Conservation (phyloP, 768 basidiomycete species). For the Fistulinella prunicolor region DNA sequence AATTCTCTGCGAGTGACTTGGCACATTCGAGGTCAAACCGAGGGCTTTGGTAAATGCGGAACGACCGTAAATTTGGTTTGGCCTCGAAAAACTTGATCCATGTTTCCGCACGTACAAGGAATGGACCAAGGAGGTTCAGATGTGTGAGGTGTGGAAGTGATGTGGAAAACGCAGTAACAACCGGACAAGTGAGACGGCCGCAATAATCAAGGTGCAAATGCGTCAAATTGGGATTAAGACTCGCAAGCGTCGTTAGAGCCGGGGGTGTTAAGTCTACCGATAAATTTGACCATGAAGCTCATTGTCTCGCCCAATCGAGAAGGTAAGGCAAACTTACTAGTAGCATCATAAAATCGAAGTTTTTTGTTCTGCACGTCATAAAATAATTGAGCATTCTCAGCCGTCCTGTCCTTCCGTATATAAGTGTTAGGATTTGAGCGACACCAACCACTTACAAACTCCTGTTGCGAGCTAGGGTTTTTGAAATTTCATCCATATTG, state of each 20-base stretch:
- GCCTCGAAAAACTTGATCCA: slow-evolving; percentile 76
- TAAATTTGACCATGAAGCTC: slow-evolving; percentile 1
- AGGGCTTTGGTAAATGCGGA: slow-evolving; percentile 83
- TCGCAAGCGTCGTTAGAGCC: slow-evolving; percentile 66
- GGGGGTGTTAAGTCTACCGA: slow-evolving; percentile 63
- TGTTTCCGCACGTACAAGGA: slow-evolving; percentile 67
- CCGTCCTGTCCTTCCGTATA: slow-evolving; percentile 46
- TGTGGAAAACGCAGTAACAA: slow-evolving; percentile 55
- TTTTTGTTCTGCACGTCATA: slow-evolving; percentile 67
- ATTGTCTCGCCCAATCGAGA: not conserved
- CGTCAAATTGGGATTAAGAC: slow-evolving; percentile 82
- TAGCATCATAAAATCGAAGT: slow-evolving; percentile 83
- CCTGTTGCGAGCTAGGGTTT: slow-evolving; percentile 77
- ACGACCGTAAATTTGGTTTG: slow-evolving; percentile 61
- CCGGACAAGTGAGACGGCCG: slow-evolving; percentile 69
- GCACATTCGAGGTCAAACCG: slow-evolving; percentile 77
- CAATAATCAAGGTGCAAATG: slow-evolving; percentile 81
- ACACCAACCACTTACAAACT: slow-evolving; percentile 57
- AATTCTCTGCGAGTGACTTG: slow-evolving; percentile 49
- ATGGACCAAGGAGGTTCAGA: slow-evolving; percentile 84
- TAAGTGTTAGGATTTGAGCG: not conserved
- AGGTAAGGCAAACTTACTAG: slow-evolving; percentile 54
- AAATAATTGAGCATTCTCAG: slow-evolving; percentile 80
- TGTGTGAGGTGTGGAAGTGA: slow-evolving; percentile 64
- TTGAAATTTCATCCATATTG: slow-evolving; percentile 83